phyloP scores from a whole-genome alignment of 2,329 filamentous ascomycete species.

The Scedosporium apiospermum region DNA sequence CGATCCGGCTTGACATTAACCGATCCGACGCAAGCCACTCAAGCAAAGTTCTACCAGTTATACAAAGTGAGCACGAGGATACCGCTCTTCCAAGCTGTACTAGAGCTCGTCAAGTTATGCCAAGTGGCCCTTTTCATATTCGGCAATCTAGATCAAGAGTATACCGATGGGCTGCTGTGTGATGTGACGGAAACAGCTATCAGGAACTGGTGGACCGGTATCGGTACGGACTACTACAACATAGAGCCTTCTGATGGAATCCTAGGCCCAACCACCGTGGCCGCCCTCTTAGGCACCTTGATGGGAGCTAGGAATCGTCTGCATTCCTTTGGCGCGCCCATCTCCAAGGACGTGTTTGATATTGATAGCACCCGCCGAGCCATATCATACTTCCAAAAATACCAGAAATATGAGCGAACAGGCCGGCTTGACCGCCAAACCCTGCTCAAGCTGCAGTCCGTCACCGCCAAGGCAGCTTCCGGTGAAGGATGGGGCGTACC shows the following conservation, averaged over 20 bases:
- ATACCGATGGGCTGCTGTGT: conserved; percentile 85
- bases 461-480: conserved; percentile 82
- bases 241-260: conserved; percentile 89
- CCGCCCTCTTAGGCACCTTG: conserved; percentile 75
- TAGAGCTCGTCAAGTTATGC: conserved; percentile 84
- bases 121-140: conserved; percentile 85
- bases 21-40: conserved; percentile 68
- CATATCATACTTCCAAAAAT: conserved; percentile 82
- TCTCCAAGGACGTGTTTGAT: conserved; percentile 88
- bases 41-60: conserved; percentile 84
- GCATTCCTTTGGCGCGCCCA: conserved; percentile 72
- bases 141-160: conserved; percentile 76
- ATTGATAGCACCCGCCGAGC: conserved; percentile 72
- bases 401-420: conserved; percentile 69
- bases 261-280: conserved; percentile 82
- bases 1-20: conserved; percentile 75
- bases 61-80: conserved; percentile 83
- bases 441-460: conserved; percentile 66
- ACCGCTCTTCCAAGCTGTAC: conserved; percentile 65
- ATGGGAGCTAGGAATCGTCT: conserved; percentile 86
- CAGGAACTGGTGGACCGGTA: conserved; percentile 91
- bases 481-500: conserved; percentile 89
- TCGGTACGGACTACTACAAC: conserved; percentile 86
- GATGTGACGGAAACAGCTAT: conserved; percentile 87
- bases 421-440: conserved; percentile 76